Evolutionary conservation across 2,329 filamentous ascomycete genomes (phyloP).

Genomic region (Clonostachys solani): DNA sequence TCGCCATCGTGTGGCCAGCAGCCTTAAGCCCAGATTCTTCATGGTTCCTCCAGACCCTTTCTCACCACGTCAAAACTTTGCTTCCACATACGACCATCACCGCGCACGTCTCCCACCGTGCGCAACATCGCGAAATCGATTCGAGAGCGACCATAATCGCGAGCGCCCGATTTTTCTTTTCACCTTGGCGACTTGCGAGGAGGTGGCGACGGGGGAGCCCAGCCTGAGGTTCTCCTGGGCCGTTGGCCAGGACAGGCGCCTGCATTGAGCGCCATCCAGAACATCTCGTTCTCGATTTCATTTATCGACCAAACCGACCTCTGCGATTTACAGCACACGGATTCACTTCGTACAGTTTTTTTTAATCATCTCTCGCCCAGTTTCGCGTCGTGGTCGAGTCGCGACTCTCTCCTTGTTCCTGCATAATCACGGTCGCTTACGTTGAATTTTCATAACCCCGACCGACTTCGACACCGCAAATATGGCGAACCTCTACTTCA

Average conservation of each 20-base stretch:
- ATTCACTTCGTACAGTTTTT: slow-evolving; percentile 13
- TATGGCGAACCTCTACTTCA: slow-evolving; percentile 91
- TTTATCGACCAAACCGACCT: slow-evolving; percentile 22
- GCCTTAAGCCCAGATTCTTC: slow-evolving; percentile 38
- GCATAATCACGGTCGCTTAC: slow-evolving; percentile 7
- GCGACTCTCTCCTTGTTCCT: slow-evolving; percentile 6
- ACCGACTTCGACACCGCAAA: slow-evolving; percentile 28
- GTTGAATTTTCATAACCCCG: slow-evolving; percentile 11
- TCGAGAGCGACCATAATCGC: slow-evolving; percentile 11
- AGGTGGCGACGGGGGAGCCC: slow-evolving; percentile 40
- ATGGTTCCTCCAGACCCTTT: slow-evolving; percentile 28
- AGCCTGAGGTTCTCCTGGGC: slow-evolving; percentile 42
- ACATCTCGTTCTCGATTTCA: not conserved
- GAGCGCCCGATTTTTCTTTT: slow-evolving; percentile 27
- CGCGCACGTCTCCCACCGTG: slow-evolving; percentile 49
- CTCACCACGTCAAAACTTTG: slow-evolving; percentile 39
- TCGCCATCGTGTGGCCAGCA: slow-evolving; percentile 22
- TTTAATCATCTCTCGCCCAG: slow-evolving; percentile 6
- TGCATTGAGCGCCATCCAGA: slow-evolving; percentile 19
- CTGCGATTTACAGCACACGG: slow-evolving; percentile 8
- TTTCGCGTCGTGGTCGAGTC: slow-evolving; percentile 2
- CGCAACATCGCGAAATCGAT: slow-evolving; percentile 22
- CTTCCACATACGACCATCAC: slow-evolving; percentile 30
- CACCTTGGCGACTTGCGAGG: slow-evolving; percentile 23
- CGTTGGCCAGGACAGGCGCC: slow-evolving; percentile 29